Percentiles rank a stretch among this genome's conserved stretches.
These are phyloP conservation scores for Sonneratia caseolaris DNA, from an alignment of 345 rosid genomes.

Conservation along the genomic window DNA sequence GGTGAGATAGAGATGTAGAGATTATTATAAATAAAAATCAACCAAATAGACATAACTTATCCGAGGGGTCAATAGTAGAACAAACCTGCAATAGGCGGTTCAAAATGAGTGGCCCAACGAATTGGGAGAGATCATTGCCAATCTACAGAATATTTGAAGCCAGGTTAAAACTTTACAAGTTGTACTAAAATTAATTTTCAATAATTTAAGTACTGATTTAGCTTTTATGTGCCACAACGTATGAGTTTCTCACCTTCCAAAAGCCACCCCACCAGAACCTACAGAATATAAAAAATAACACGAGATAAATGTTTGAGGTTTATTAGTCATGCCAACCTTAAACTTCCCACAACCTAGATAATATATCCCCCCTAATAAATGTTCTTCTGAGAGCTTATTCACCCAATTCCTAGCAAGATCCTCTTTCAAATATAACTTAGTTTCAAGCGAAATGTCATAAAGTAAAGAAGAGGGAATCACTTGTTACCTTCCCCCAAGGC, in stretches of 20 bases:
- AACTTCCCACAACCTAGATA: not conserved
- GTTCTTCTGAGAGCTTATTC: not conserved
- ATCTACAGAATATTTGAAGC: conserved; percentile 33
- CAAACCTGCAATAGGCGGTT: conserved; percentile 76
- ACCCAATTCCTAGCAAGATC: no score
- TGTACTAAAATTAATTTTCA: not conserved
- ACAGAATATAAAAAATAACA: conserved; percentile 17
- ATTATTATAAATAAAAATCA: not conserved
- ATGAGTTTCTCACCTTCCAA: conserved; percentile 60
- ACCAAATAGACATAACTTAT: not conserved
- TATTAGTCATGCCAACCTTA: not conserved
- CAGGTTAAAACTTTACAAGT: not conserved
- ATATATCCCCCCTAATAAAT: not conserved
- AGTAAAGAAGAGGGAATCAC: not conserved
- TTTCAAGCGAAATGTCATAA: not conserved
- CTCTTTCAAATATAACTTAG: not conserved
- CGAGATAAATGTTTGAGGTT: not conserved
- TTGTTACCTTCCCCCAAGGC: conserved; percentile 87
- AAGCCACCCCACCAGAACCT: conserved; percentile 99
- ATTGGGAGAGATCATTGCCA: conserved; percentile 88
- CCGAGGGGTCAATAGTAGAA: not conserved
- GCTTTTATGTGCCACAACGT: not conserved
- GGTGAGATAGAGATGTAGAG: not conserved
- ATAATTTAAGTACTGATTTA: not conserved
- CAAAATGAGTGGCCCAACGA: conserved; percentile 85